Base-by-base conservation (phyloP, 2,329 filamentous ascomycete species). In the Ophidiomyces ophidiicola region DNA sequence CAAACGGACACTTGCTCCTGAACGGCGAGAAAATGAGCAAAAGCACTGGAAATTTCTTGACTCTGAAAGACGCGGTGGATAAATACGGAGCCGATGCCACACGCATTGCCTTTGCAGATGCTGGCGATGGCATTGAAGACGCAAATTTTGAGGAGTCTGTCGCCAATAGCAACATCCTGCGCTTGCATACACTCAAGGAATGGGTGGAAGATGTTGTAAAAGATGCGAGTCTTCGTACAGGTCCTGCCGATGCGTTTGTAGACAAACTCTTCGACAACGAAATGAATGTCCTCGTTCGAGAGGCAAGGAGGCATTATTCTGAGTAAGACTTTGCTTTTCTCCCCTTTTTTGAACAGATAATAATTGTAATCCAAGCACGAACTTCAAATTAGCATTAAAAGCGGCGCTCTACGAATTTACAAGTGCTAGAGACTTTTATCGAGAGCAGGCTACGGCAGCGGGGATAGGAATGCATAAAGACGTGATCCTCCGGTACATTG, bases 21-120 rank as follows among this genome's bases (percentile, higher is more conserved):
- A 98, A 98, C 59, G 88, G 88, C 35, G 84, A 94, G 59, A 98
- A 98, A 74, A 98, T 98, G 90, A 82, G 78, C 59, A 98, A 98
- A 69, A 88, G 81, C 39, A 94, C 87, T 0, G 90, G 90, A 46
- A 98, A 96, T 67, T 98, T 98, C 69, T 71, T 98, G 59, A 96
- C 90, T 7, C 70, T 96, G 37, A 74, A 78, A 39, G 83, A 94
- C 46, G 74, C 87, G 20, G 80, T 88, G 10, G 73, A 78, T 51
- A 98, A 98, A 61, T 98, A 90, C 53, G 90, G 90, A 54, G 88
- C 90, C 6, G 90, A 96, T 59, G 90, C 90, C 8, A 81, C 82
- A 30, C 76, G 88, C 57, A 82, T 96, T 52, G 86, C 87, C 3
- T 77, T 98, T 46, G 88, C 88, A 12, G 90, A 98, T 60, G 86